Base-by-base conservation (phyloP, 257 asterid genomes). In the Prunella vulgaris region DNA sequence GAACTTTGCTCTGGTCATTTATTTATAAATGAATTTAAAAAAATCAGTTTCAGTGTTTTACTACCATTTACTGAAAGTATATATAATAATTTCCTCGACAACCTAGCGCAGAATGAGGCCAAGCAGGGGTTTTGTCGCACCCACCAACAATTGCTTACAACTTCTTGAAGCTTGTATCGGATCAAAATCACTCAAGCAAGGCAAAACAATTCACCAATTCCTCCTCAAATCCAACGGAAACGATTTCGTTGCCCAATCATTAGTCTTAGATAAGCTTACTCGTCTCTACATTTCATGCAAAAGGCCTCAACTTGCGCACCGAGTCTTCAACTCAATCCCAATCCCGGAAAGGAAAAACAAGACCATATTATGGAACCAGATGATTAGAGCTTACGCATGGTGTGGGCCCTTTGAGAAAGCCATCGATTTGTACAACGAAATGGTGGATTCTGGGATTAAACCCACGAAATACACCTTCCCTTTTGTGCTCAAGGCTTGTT, bases 391-490 rank as follows among this genome's bases (percentile, higher is more conserved):
- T 7, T 93, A 82, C 77, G 97, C 97, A 13, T 87, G 96, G 95
- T 79, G 85, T 52, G 97, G 96, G 5, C 95, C 97, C 48, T 76
- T 75, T 67, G 78, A 76, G 54, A 86, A 76, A 53, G 88, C 95
- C 18, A 58, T 90, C 15, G 85, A 87, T 35, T 77, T 93, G 81
- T 88, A 87, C 68, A 8, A 74, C 24, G 94, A 87, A 68, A 87
- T 93, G 97, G 76, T 83, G 68, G 80, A 80, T 69, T 71, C 48
- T 72, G 92, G 94, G 18, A 80, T 81, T 52, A 52, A 49, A 22
- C 96, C 93, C 4, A 86, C 92, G 0, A 88, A 93, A 49, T 92
- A 84, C 74, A 90, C 98, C 4, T 92, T 82, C 87, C 92, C 98
- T 56, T 85, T 1, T 72, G 98, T 87, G 78, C 83, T 90, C 42